phyloP scores from a whole-genome alignment of 2,329 filamentous ascomycete species.

The Nemania sp. region DNA sequence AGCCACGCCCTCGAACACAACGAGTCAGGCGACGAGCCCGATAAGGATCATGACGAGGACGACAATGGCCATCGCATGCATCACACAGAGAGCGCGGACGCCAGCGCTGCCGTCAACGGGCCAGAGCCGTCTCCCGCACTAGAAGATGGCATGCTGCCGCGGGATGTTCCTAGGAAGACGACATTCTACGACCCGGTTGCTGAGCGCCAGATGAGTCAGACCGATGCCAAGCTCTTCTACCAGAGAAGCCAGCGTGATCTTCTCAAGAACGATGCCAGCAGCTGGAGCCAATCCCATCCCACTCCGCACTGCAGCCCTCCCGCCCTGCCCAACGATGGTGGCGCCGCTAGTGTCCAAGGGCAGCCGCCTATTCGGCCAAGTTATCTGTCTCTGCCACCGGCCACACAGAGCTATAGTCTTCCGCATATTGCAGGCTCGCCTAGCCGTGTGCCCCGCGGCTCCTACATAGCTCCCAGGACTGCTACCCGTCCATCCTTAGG shows the following conservation, averaged over 20 bases:
- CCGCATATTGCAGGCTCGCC: constrained; percentile 48
- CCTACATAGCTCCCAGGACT: constrained; percentile 47
- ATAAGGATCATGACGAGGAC: constrained; percentile 43
- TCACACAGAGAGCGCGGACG: constrained; percentile 6
- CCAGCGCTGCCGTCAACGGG: constrained; percentile 48
- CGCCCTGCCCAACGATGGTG: constrained; percentile 47
- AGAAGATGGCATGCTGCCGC: constrained; percentile 68
- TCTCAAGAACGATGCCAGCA: constrained; percentile 53
- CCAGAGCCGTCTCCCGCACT: constrained; percentile 47
- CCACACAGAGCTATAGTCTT: constrained; percentile 50
- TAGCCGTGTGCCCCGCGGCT: constrained; percentile 36
- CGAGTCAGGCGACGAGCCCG: constrained; percentile 52
- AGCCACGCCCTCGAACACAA: constrained; percentile 47
- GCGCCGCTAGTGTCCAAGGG: constrained; percentile 30
- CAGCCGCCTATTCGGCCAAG: constrained; percentile 46
- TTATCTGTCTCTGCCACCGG: constrained; percentile 45
- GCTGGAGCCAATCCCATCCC: constrained; percentile 55
- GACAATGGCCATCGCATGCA: constrained; percentile 15
- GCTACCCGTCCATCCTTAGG: constrained; percentile 51
- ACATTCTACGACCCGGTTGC: constrained; percentile 94
- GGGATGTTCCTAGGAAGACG: constrained; percentile 75
- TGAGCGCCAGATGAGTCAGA: constrained; percentile 93
- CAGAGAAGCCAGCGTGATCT: constrained; percentile 82
- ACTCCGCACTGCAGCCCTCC: constrained; percentile 62
- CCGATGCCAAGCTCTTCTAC: constrained; percentile 96